Base-by-base conservation (phyloP, 495 filamentous ascomycete species). In the Penicillium desertorum region DNA sequence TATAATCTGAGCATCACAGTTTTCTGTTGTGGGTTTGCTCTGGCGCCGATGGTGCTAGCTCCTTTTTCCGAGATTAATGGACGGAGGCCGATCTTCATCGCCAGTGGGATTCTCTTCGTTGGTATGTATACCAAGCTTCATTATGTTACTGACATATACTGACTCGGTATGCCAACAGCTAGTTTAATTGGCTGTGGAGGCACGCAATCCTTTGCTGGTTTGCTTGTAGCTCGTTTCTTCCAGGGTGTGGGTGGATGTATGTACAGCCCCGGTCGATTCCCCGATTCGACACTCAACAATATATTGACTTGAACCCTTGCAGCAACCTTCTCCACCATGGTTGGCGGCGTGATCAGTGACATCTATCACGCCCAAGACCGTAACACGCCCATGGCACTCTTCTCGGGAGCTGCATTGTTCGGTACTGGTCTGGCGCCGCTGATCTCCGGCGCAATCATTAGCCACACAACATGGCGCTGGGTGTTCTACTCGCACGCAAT, bases 11-110 rank as follows among this genome's bases (percentile, higher is more conserved):
- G 90, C 12, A 88, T 96, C 45, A 94, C 91, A 0, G 79, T 84
- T 3, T 98, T 95, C 71, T 92, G 89, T 37, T 63, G 80, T 29
- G 93, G 93, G 9, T 97, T 98, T 64, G 90, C 79, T 0, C 64
- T 91, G 43, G 90, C 92, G 0, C 93, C 93, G 0, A 96, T 98
- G 91, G 76, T 92, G 10, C 79, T 97, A 0, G 93, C 92, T 0
- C 93, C 93, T 0, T 88, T 98, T 59, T 91, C 88, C 2, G 93
- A 97, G 75, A 85, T 96, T 62, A 86, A 89, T 63, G 91, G 91
- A 0, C 83, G 91, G 7, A 83, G 87, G 57, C 89, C 91, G 0
- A 88, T 96, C 22, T 95, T 96, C 58, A 79, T 91, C 43, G 79
- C 74, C 0, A 86, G 89, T 39, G 90, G 90, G 0, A 61, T 88